These are phyloP conservation scores for Fraxinus velutina DNA, from an alignment of 305 asterid species.

Conservation along the genomic window DNA sequence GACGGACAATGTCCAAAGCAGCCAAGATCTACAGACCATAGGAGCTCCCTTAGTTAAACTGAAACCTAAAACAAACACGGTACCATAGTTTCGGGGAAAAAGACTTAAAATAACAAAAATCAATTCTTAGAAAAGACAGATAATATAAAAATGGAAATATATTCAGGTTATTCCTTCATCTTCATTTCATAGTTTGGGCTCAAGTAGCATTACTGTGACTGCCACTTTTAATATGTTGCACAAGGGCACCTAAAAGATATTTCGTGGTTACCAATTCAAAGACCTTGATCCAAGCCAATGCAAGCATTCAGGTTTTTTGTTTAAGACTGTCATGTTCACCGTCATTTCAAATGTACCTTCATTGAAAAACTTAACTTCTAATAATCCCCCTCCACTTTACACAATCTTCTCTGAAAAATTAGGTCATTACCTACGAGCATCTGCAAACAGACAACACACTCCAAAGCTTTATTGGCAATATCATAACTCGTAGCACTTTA, in stretches of 20 bases:
- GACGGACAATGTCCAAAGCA: conserved; percentile 93
- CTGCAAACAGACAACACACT: not conserved
- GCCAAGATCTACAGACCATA: conserved; percentile 62
- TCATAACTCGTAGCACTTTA: not conserved
- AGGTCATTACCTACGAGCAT: not conserved
- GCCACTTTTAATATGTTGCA: not conserved
- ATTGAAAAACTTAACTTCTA: not conserved
- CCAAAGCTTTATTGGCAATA: not conserved
- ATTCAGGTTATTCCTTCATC: not conserved
- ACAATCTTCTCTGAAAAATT: not conserved
- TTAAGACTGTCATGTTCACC: not conserved
- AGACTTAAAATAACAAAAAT: not conserved
- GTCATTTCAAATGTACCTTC: not conserved
- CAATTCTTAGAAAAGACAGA: not conserved
- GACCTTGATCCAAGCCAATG: not conserved
- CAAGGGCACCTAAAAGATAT: not conserved
- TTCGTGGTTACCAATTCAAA: not conserved
- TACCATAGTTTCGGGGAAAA: not conserved
- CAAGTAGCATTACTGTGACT: not conserved
- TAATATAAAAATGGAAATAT: not conserved
- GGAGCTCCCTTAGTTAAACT: conserved; percentile 22
- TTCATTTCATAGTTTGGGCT: conserved; percentile 9
- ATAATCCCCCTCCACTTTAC: not conserved
- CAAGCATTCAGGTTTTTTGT: not conserved
- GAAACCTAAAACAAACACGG: conserved; percentile 7